Conservation (phyloP, 2,329 filamentous ascomycete genomes). For the Monosporascus cannonballus region DNA sequence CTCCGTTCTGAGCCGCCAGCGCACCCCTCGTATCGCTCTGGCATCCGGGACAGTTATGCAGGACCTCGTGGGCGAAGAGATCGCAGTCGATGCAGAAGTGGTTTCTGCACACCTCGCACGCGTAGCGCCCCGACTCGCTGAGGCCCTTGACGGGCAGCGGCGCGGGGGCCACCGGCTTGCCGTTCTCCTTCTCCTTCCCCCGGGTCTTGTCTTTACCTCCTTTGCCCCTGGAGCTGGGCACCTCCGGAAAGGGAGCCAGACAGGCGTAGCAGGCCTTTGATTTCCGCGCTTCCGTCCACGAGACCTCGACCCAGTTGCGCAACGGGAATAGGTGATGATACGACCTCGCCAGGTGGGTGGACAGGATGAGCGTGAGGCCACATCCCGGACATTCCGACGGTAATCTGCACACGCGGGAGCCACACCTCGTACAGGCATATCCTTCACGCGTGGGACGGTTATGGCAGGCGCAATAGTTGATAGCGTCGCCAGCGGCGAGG, state of each 20-base stretch:
- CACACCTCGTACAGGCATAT: conserved; percentile 86
- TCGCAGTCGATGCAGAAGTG: conserved; percentile 99
- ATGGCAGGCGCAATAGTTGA: conserved; percentile 86
- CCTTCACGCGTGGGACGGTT: conserved; percentile 75
- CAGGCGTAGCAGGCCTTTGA: conserved; percentile 74
- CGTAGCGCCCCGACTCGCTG: conserved; percentile 82
- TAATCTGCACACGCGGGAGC: conserved; percentile 80
- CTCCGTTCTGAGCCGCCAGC: conserved; percentile 2
- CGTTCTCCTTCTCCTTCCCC: conserved; percentile 11
- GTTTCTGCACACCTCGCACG: conserved; percentile 76
- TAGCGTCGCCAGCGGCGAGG: conserved; percentile 58
- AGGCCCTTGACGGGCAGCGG: conserved; percentile 50
- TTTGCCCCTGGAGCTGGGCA: conserved; percentile 18
- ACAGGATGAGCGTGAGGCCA: conserved; percentile 85
- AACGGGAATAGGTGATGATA: conserved; percentile 92
- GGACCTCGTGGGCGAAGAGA: conserved; percentile 85
- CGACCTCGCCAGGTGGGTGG: conserved; percentile 85
- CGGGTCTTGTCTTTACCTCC: conserved; percentile 17
- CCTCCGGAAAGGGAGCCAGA: conserved; percentile 61
- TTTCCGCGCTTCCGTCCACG: conserved; percentile 64
- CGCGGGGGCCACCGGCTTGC: conserved; percentile 11
- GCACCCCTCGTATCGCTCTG: conserved; percentile 43
- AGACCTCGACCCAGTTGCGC: conserved; percentile 83
- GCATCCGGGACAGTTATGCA: conserved; percentile 95
- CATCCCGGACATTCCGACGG: conserved; percentile 90